Conservation (phyloP, 2,329 filamentous ascomycete species). For the Periconia digitata region DNA sequence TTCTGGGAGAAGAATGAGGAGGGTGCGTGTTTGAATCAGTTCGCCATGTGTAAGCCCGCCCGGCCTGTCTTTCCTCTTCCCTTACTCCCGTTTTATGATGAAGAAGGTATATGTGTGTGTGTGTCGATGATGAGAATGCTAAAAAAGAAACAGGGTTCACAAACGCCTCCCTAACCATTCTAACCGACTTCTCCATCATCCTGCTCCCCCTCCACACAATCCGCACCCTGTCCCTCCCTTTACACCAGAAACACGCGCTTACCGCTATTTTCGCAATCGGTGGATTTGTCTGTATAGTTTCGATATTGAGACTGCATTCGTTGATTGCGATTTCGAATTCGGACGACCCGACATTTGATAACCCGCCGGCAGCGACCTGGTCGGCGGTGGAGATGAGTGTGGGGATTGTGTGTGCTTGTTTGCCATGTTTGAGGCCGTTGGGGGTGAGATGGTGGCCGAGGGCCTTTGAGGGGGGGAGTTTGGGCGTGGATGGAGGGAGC, state of each 20-base stretch:
- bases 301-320: slow-evolving; percentile 36
- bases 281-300: slow-evolving; percentile 40
- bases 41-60: slow-evolving; percentile 25
- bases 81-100: background rate
- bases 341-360: slow-evolving; percentile 33
- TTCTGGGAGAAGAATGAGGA: slow-evolving; percentile 34
- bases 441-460: slow-evolving; percentile 3
- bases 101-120: background rate
- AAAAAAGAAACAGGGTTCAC: too few relatives aligned
- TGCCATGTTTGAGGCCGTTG: slow-evolving; percentile 32
- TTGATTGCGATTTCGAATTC: slow-evolving; percentile 36
- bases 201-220: slow-evolving; percentile 40
- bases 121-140: background rate
- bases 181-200: slow-evolving; percentile 37
- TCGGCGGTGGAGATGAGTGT: slow-evolving; percentile 32
- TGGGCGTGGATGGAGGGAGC: too few relatives aligned
- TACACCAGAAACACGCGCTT: slow-evolving; percentile 40
- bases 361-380: slow-evolving; percentile 35
- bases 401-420: slow-evolving; percentile 38
- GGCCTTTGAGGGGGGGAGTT: background rate
- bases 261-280: slow-evolving; percentile 43
- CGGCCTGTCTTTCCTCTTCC: background rate
- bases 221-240: slow-evolving; percentile 35
- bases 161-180: slow-evolving; percentile 36
- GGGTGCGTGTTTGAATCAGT: slow-evolving; percentile 35